Percentiles rank a stretch among this genome's conserved stretches.
Conservation (phyloP, 2,329 filamentous ascomycete genomes). For the Rutstroemia sp. region DNA sequence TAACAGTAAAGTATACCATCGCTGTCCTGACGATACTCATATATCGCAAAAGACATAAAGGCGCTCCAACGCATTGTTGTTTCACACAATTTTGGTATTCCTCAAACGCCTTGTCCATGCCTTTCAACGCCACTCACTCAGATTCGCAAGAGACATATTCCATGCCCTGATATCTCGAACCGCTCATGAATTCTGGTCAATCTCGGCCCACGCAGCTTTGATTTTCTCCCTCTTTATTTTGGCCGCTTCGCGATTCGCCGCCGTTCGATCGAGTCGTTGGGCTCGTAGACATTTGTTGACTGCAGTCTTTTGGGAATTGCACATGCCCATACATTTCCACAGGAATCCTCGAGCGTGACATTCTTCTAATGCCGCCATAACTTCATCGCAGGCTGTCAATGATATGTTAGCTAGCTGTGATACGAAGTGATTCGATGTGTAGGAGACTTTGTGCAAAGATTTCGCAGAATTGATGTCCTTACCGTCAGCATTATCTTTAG, state of each 20-base stretch:
- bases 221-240: constrained; percentile 66
- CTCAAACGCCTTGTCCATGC: neutral
- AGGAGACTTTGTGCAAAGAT: neutral
- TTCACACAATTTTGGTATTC: neutral
- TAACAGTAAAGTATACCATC: too few species aligned
- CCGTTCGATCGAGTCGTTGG: constrained; percentile 72
- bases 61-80: too few species aligned
- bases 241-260: constrained; percentile 64
- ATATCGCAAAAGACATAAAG: too few species aligned
- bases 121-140: neutral
- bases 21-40: too few species aligned
- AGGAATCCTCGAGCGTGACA: constrained; percentile 91
- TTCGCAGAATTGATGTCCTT: constrained; percentile 24
- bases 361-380: constrained; percentile 90
- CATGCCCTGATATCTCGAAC: neutral
- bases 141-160: neutral
- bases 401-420: constrained; percentile 14
- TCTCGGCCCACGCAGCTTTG: constrained; percentile 70
- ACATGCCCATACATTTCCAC: constrained; percentile 84
- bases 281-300: constrained; percentile 79
- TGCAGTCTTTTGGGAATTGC: constrained; percentile 76
- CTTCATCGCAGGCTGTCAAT: constrained; percentile 75
- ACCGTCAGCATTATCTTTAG: constrained; percentile 78
- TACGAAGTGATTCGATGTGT: neutral
- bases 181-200: constrained; percentile 59